Evolutionary conservation across 768 basidiomycete genomes (phyloP), one percentile per base, ranked within the genome.

Genomic region (Asterophora lycoperdoides): DNA sequence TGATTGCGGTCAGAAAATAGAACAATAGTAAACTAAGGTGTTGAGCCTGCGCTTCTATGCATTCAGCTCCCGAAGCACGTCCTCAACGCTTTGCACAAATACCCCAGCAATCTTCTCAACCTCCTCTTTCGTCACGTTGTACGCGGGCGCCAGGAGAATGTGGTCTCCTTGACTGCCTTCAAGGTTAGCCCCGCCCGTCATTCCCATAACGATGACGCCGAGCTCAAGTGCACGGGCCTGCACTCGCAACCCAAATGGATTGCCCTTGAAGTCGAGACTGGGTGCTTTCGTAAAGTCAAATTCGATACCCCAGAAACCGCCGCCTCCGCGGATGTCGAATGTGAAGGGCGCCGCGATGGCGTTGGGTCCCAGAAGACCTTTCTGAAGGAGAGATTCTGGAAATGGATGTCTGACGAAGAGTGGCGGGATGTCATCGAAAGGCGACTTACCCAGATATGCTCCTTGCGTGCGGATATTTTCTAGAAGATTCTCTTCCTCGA

Each of bases 221-320:
- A 86, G 83, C 58, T 77, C 66, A 49, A 93, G 62, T 46, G 82
- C 80, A 38, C 76, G 79, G 23, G 80, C 84, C 64, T 91, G 90
- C 13, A 87, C 76, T 17, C 79, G 70, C 66, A 83, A 79, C 14
- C 81, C 88, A 57, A 92, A 88, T 30, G 64, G 62, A 41, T 75
- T 52, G 2, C 73, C 76, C 55, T 73, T 72, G 50, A 86, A 74
- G 50, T 81, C 69, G 14, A 80, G 43, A n/a, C 64, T 63, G 32
- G 64, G 49, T 8, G 70, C 74, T 47, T 73, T 69, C 10, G 73
- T 72, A 53, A 87, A 81, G 56, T 91, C 87, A 53, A 90, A 92
- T 61, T 93, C 91, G 46, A 93, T 68, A 18, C 73, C 85, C 86
- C 86, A 92, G 69, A 93, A 90, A 23, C 82, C 77, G 29, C 92